Percentiles rank a stretch among this genome's conserved stretches.
Evolutionary conservation across 495 filamentous ascomycete species (phyloP).

Genomic region (Annulohypoxylon bovei): DNA sequence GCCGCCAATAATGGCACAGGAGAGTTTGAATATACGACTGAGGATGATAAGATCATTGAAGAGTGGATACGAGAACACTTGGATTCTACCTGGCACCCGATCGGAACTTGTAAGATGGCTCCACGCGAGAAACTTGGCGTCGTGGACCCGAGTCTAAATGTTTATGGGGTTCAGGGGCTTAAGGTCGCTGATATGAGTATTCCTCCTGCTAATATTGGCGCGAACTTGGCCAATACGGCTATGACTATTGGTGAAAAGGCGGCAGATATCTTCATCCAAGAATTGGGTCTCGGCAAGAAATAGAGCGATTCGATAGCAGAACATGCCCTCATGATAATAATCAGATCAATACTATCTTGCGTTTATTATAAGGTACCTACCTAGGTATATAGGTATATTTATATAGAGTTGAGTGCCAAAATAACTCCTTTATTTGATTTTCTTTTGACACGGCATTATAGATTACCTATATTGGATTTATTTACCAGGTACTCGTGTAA

Average conservation of each 20-base stretch:
- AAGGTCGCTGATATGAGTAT: constrained; percentile 60
- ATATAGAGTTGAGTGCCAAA: no score
- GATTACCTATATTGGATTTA: no score
- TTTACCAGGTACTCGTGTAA: no score
- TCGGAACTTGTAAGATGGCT: constrained; percentile 59
- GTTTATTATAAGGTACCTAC: no score
- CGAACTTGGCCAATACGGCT: constrained; percentile 61
- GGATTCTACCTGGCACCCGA: constrained; percentile 59
- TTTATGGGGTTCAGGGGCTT: constrained; percentile 59
- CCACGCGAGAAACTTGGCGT: constrained; percentile 52
- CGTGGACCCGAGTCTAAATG: constrained; percentile 55
- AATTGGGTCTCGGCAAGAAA: constrained; percentile 47
- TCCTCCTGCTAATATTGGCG: constrained; percentile 61
- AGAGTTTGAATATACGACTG: constrained; percentile 52
- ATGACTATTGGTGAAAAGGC: constrained; percentile 64
- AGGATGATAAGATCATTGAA: constrained; percentile 61
- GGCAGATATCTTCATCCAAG: constrained; percentile 58
- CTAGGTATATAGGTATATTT: no score
- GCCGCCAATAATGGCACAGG: constrained; percentile 44
- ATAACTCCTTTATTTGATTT: no score
- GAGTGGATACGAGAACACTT: constrained; percentile 53
- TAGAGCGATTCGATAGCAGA: not conserved
- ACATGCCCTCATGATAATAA: not conserved
- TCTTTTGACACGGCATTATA: no score
- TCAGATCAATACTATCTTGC: no score